Conservation (phyloP, 805 yeast genomes). For the Kodamaea sagamina region DNA sequence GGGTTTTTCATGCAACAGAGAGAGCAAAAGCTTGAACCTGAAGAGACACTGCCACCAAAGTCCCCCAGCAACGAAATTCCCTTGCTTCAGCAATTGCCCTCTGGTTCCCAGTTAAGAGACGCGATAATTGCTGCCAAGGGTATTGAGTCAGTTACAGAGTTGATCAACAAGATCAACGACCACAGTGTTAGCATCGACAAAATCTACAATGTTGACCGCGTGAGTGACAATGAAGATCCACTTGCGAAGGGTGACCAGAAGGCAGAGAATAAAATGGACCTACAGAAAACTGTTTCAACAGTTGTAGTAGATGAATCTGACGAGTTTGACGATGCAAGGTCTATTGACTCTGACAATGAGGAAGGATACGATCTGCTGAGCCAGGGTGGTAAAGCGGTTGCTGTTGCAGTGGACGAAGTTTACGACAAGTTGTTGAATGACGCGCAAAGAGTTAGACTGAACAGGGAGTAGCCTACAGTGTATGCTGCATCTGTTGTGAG, state of each 20-base stretch:
- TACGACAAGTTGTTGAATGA: constrained; percentile 72
- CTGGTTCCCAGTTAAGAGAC: constrained; percentile 56
- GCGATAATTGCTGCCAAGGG: constrained; percentile 76
- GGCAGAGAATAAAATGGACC: background rate
- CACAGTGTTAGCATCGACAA: constrained; percentile 51
- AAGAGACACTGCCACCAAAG: constrained; percentile 1
- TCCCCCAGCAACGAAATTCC: constrained; percentile 23
- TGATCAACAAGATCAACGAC: constrained; percentile 63
- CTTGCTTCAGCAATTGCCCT: constrained; percentile 46
- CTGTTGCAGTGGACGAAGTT: constrained; percentile 62
- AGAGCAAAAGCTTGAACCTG: constrained; percentile 7
- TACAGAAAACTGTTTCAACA: background rate
- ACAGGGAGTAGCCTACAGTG: constrained; percentile 27
- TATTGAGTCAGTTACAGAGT: constrained; percentile 64
- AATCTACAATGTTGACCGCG: constrained; percentile 39
- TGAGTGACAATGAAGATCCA: background rate
- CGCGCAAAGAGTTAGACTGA: constrained; percentile 58
- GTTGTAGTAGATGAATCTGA: constrained; percentile 2
- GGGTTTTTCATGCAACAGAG: constrained; percentile 73
- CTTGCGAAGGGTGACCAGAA: background rate
- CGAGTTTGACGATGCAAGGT: constrained; percentile 5
- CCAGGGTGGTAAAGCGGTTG: background rate
- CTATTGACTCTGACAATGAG: constrained; percentile 4
- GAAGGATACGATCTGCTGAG: background rate
- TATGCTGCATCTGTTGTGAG: too few relatives aligned